Conservation (phyloP, 2,329 filamentous ascomycete genomes). For the Beauveria asiatica region DNA sequence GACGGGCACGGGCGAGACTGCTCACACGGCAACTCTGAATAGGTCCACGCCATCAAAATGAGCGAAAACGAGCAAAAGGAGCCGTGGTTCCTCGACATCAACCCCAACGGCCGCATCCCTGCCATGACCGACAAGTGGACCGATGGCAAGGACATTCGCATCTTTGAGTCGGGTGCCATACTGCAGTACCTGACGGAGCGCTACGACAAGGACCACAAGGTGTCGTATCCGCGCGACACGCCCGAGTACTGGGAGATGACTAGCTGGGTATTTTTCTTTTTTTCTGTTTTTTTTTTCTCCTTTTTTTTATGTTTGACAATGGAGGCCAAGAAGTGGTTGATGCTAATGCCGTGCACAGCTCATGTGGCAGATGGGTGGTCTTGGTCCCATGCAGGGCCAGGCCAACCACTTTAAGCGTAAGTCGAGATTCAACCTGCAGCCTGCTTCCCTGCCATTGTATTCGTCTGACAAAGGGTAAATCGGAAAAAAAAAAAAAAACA, state of each 20-base stretch:
- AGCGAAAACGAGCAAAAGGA: constrained; percentile 71
- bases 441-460: neutral
- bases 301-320: neutral
- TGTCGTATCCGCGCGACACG: constrained; percentile 66
- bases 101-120: constrained; percentile 87
- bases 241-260: constrained; percentile 72
- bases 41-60: constrained; percentile 59
- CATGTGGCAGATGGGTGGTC: constrained; percentile 69
- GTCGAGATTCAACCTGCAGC: constrained; percentile 13
- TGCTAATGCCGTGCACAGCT: constrained; percentile 27
- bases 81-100: constrained; percentile 82
- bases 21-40: neutral
- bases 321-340: neutral
- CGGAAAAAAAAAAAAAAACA: constrained; percentile 17
- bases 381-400: constrained; percentile 75
- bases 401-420: constrained; percentile 71
- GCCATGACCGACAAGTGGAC: constrained; percentile 72
- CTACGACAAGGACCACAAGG: constrained; percentile 75
- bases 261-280: constrained; percentile 53
- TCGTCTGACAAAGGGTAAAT: neutral
- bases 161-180: constrained; percentile 81
- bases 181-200: constrained; percentile 75
- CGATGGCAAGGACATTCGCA: constrained; percentile 61
- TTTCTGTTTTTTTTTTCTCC: constrained; percentile 12
- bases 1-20: no score